Conservation (phyloP, 495 filamentous ascomycete species). For the Trichoderma orchidacearum region DNA sequence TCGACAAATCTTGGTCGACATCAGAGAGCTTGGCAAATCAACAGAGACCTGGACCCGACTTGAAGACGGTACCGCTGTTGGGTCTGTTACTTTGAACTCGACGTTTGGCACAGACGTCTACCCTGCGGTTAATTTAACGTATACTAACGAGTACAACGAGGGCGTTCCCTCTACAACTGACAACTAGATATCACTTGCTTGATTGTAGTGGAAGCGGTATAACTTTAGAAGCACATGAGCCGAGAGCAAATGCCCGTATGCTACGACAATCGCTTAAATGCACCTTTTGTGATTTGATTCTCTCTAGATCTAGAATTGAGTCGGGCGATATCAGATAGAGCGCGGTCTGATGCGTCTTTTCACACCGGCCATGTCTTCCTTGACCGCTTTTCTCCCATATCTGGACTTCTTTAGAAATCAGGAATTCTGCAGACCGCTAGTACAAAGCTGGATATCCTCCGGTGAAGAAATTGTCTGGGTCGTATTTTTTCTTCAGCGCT, state of each 20-base stretch:
- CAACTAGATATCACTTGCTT: neutral
- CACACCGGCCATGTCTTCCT: too few species aligned
- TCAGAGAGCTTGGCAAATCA: neutral
- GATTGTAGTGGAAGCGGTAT: too few species aligned
- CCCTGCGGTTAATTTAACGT: neutral
- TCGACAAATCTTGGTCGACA: constrained; percentile 11
- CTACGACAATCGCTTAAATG: too few species aligned
- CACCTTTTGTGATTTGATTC: too few species aligned
- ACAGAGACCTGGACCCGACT: neutral
- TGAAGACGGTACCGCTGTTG: neutral
- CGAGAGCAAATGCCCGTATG: too few species aligned
- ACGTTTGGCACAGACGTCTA: neutral
- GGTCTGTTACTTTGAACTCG: neutral
- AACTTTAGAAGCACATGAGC: neutral
- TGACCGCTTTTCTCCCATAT: too few species aligned
- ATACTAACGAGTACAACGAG: neutral
- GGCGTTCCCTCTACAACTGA: neutral
- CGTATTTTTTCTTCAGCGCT: constrained; percentile 2
- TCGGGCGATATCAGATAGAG: too few species aligned
- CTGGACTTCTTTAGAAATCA: too few species aligned
- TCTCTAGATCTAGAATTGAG: too few species aligned
- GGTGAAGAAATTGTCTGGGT: constrained; percentile 1
- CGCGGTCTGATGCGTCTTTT: too few species aligned
- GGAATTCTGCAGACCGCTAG: too few species aligned
- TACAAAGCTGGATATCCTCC: neutral